Evolutionary conservation across 148 eudicot species (phyloP), one percentile per base, ranked within the genome.

Genomic region (Pouteria glomerata): DNA sequence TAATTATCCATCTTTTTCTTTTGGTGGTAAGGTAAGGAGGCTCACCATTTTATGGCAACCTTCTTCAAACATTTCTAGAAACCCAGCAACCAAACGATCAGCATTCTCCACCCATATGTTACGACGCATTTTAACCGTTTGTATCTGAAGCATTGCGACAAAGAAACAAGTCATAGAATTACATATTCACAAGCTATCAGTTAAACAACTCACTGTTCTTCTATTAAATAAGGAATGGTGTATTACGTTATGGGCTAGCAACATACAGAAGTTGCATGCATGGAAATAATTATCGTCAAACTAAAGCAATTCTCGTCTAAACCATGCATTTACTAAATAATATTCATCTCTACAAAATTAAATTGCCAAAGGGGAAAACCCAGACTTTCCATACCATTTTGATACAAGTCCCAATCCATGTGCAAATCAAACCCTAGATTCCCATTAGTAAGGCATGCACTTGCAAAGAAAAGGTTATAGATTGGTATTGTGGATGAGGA

Each of bases 51-150:
- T 90, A 81, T 93, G 98, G 81, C 95, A 93, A 50, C 98, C 85
- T 87, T 93, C 98, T 85, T 93, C 98, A 74, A 93, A 93, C 97
- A 90, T 93, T 83, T 93, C 98, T 14, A 93, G 93, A 70, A 93
- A 93, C 56, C 98, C 98, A 77, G 96, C 96, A 69, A 90, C 96
- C 82, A 80, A 76, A 21, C 91, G 80, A 74, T 90, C 98, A 66
- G 98, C 98, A 81, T 93, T 93, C 67, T 90, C 97, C 52, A 93
- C 92, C 98, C 98, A 93, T 73, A 84, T 85, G 77, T 89, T 89
- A 21, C 82, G 94, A 63, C 78, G 82, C 73, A 78, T 85, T 73
- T 80, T 81, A 24, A 82, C 96, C 13, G 78, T 82, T 70, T 87
- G 85, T 68, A 89, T 81, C 94, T 89, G 85, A 59, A 82, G 55